phyloP scores from a whole-genome alignment of 169 alveolate species.

The Plasmodium ovale region DNA sequence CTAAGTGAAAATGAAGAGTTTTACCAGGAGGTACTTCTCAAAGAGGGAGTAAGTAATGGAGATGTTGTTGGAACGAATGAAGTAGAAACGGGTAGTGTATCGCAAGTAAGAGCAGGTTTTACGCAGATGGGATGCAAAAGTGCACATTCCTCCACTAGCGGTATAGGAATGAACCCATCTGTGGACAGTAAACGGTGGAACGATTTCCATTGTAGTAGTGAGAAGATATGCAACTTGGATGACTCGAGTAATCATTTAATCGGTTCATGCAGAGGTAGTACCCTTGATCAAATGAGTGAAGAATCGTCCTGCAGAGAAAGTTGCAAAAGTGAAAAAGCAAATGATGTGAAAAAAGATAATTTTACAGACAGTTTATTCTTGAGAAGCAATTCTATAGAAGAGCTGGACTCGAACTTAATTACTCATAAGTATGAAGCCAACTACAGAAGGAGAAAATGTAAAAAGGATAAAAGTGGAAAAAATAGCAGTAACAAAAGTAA shows the following conservation, averaged over 20 bases:
- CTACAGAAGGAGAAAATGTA: neutral
- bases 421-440: constrained; percentile 40
- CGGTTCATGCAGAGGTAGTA: too few species aligned
- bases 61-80: neutral
- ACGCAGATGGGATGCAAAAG: too few species aligned
- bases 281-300: too few species aligned
- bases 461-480: neutral
- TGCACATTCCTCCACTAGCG: too few species aligned
- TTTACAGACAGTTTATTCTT: constrained; percentile 34
- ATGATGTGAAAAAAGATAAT: neutral
- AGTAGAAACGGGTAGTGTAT: neutral
- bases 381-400: constrained; percentile 63
- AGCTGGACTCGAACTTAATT: constrained; percentile 58
- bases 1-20: constrained; percentile 73
- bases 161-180: too few species aligned
- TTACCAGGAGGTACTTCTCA: constrained; percentile 15
- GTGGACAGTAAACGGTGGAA: too few species aligned
- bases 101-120: too few species aligned
- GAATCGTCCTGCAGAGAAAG: neutral
- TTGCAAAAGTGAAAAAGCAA: neutral
- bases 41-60: constrained; percentile 9
- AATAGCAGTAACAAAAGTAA: neutral
- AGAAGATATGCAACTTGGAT: too few species aligned
- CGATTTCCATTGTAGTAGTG: too few species aligned
- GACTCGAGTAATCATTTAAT: too few species aligned